Evolutionary conservation across 1,139 yeast species (phyloP), one percentile per base, ranked within the genome.

Genomic region (Kazachstania sp.): DNA sequence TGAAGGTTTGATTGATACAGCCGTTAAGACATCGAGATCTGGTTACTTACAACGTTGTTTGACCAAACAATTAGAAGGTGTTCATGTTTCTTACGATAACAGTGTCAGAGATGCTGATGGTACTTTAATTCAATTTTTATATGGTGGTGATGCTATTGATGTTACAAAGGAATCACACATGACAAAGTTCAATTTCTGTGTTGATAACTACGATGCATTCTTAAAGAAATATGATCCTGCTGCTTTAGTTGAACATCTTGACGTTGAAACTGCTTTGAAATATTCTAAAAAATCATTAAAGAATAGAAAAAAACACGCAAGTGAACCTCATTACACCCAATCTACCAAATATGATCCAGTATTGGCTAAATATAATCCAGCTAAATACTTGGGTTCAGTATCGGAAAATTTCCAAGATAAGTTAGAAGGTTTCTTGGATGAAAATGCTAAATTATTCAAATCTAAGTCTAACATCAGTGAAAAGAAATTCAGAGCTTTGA

Each of bases 1-100:
- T 75, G 99, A 94, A 77, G 99, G 99, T 71, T 79, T 94, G 65
- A 94, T 94, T 72, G 99, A 94, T 76, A 94, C 99, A 49, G 98
- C 99, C 47, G 98, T 94, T 56, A 94, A 94, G 71, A 94, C 99
- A 9, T 87, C 97, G 26, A 84, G 97, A 72, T 90, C 98, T 48
- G 99, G 99, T 66, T 94, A 94, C 71, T 78, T 94, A 68, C 99
- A 94, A 72, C 84, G 99, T 73, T 94, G 98, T 79, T 78, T 94
- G 71, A 92, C 96, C 53, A 94, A 94, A 70, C 98, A 92, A 71
- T 77, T 94, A 57, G 99, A 94, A 70, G 98, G 98, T 73, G 95
- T 94, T 35, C 95, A 87, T 60, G 84, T 88, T 39, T 79, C 87
- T 45, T 94, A 94, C 64, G 99, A 94, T 70, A 88, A 90, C 71